These are phyloP conservation scores for Colletotrichum gigasporum DNA, from an alignment of 2,329 filamentous ascomycete genomes.

Conservation along the genomic window DNA sequence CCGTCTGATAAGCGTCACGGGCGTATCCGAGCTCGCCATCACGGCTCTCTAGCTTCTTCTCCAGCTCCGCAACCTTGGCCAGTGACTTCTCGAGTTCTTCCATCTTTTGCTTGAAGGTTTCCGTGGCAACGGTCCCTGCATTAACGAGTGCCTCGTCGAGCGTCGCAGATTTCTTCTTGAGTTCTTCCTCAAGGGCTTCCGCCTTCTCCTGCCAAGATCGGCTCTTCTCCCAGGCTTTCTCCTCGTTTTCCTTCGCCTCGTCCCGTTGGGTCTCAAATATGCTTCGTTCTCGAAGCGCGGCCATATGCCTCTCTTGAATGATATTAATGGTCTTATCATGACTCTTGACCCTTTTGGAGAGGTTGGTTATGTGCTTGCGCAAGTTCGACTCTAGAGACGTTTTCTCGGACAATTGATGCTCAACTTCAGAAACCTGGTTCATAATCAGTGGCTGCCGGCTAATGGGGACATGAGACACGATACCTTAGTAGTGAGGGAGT, in stretches of 20 bases:
- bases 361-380: conserved; percentile 28
- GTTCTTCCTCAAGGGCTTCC: conserved; percentile 46
- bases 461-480: neutral
- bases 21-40: conserved; percentile 65
- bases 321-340: conserved; percentile 53
- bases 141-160: conserved; percentile 46
- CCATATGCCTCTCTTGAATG: conserved; percentile 58
- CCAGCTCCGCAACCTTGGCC: conserved; percentile 47
- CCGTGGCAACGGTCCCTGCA: conserved; percentile 24
- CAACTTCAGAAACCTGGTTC: conserved; percentile 47
- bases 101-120: conserved; percentile 48
- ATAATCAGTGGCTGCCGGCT: neutral
- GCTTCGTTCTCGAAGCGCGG: conserved; percentile 61
- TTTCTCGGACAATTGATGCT: conserved; percentile 45
- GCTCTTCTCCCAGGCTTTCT: conserved; percentile 46
- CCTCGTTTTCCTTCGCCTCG: conserved; percentile 49
- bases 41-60: conserved; percentile 46
- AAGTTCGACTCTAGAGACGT: conserved; percentile 31
- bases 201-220: conserved; percentile 47
- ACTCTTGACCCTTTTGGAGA: conserved; percentile 51
- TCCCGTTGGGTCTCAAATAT: conserved; percentile 57
- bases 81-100: conserved; percentile 51
- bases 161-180: conserved; percentile 44
- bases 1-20: conserved; percentile 67
- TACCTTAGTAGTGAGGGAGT: conserved; percentile 51